These are phyloP conservation scores for Phaeomoniella chlamydospora DNA, from an alignment of 2,329 filamentous ascomycete species.

Conservation along the genomic window DNA sequence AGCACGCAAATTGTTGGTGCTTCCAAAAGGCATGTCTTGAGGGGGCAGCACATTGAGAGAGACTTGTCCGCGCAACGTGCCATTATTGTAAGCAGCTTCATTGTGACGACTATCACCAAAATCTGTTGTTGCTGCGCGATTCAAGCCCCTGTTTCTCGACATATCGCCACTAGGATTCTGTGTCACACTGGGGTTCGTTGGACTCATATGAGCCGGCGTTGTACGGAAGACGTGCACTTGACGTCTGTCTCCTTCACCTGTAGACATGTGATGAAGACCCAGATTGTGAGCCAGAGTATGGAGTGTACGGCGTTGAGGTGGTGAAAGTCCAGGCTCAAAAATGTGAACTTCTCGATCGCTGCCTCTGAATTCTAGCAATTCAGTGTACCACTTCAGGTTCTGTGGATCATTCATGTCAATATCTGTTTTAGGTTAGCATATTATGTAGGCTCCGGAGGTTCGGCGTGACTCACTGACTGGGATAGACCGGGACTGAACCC, in stretches of 20 bases:
- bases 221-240: slow-evolving; percentile 74
- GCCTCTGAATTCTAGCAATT: slow-evolving; percentile 22
- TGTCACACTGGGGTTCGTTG: slow-evolving; percentile 47
- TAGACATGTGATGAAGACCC: slow-evolving; percentile 79
- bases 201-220: slow-evolving; percentile 40
- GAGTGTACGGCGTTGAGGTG: slow-evolving; percentile 74
- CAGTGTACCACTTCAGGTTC: slow-evolving; percentile 77
- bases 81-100: slow-evolving; percentile 29
- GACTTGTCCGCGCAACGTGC: slow-evolving; percentile 59
- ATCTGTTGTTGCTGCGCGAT: slow-evolving; percentile 92
- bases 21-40: slow-evolving; percentile 51
- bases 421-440: no score
- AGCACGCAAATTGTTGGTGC: slow-evolving; percentile 54
- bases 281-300: slow-evolving; percentile 94
- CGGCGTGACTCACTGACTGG: neutral
- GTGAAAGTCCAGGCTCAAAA: slow-evolving; percentile 67
- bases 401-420: slow-evolving; percentile 85
- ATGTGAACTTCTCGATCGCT: slow-evolving; percentile 59
- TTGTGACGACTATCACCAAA: slow-evolving; percentile 73
- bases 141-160: slow-evolving; percentile 62
- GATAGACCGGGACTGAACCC: neutral
- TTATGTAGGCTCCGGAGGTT: no score
- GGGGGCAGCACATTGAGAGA: slow-evolving; percentile 66
- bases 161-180: slow-evolving; percentile 56
- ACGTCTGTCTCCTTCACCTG: slow-evolving; percentile 72